Evolutionary conservation across 2,329 filamentous ascomycete species (phyloP).

Genomic region (Cladosporium sp.): DNA sequence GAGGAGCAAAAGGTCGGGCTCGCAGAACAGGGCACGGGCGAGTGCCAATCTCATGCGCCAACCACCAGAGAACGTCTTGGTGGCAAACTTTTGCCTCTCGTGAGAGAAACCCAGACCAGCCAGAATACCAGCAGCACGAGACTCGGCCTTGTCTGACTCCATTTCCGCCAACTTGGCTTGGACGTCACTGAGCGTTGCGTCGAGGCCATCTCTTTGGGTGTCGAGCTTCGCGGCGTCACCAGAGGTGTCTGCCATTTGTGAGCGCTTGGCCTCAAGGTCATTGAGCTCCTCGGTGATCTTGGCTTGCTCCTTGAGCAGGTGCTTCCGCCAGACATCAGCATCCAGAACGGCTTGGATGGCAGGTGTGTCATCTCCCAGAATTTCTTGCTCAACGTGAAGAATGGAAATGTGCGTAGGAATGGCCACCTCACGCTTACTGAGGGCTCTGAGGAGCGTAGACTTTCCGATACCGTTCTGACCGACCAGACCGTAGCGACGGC

Average conservation of each 20-base stretch:
- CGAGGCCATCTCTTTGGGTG: conserved; percentile 80
- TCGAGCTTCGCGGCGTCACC: conserved; percentile 82
- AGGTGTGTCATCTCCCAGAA: conserved; percentile 90
- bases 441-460: conserved; percentile 81
- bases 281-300: conserved; percentile 74
- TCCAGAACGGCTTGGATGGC: conserved; percentile 93
- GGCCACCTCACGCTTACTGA: conserved; percentile 87
- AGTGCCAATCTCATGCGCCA: conserved; percentile 98
- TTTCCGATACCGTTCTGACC: conserved; percentile 96
- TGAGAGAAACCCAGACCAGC: conserved; percentile 94
- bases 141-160: conserved; percentile 98
- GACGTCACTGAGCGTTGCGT: conserved; percentile 85
- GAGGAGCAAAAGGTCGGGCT: conserved; percentile 89
- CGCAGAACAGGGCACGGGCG: conserved; percentile 93
- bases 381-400: conserved; percentile 98
- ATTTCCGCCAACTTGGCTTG: conserved; percentile 92
- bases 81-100: conserved; percentile 86
- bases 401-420: conserved; percentile 98
- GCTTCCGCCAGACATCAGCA: conserved; percentile 97
- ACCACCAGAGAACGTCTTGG: conserved; percentile 98
- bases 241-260: conserved; percentile 83
- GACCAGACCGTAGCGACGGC: conserved; percentile 91
- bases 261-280: conserved; percentile 70
- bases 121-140: conserved; percentile 89
- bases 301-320: conserved; percentile 81